phyloP scores from a whole-genome alignment of 345 rosid genomes.

The Limnanthes douglasii region DNA sequence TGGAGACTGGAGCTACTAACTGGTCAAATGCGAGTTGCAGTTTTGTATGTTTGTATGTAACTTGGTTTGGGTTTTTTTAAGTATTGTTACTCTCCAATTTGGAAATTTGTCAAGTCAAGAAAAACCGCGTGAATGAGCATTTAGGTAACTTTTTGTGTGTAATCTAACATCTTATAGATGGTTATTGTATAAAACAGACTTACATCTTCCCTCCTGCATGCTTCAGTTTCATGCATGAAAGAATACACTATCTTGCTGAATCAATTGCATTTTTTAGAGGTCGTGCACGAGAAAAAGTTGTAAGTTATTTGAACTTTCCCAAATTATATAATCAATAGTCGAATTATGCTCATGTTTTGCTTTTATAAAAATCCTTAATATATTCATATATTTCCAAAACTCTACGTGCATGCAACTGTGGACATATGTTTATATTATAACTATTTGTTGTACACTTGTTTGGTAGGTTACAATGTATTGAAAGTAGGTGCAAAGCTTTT shows the following conservation, averaged over 20 bases:
- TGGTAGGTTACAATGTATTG: too few relatives aligned
- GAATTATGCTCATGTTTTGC: too few relatives aligned
- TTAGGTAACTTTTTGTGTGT: conserved; percentile 43
- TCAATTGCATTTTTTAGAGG: conserved; percentile 99
- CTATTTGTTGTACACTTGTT: too few relatives aligned
- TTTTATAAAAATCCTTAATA: too few relatives aligned
- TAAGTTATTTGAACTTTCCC: too few relatives aligned
- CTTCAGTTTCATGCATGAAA: conserved; percentile 97
- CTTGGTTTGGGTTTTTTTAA: conserved; percentile 88
- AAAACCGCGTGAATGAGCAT: conserved; percentile 88
- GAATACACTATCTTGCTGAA: conserved; percentile 90
- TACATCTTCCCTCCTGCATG: conserved; percentile 5
- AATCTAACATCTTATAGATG: conserved; percentile 3
- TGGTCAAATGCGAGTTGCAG: conserved; percentile 87
- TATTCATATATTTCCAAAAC: too few relatives aligned
- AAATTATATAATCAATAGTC: too few relatives aligned
- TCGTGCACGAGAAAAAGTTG: conserved; percentile 92
- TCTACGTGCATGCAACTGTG: too few relatives aligned
- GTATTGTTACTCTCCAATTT: conserved; percentile 84
- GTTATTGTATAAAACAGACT: conserved; percentile 4
- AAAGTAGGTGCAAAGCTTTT: too few relatives aligned
- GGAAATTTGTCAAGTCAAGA: conserved; percentile 75
- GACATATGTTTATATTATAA: too few relatives aligned
- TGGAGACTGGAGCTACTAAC: conserved; percentile 99
- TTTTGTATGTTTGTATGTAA: conserved; percentile 85